Evolutionary conservation across 1,139 yeast species (phyloP), one percentile per base, ranked within the genome.

Genomic region (Yamadazyma trypodendri): DNA sequence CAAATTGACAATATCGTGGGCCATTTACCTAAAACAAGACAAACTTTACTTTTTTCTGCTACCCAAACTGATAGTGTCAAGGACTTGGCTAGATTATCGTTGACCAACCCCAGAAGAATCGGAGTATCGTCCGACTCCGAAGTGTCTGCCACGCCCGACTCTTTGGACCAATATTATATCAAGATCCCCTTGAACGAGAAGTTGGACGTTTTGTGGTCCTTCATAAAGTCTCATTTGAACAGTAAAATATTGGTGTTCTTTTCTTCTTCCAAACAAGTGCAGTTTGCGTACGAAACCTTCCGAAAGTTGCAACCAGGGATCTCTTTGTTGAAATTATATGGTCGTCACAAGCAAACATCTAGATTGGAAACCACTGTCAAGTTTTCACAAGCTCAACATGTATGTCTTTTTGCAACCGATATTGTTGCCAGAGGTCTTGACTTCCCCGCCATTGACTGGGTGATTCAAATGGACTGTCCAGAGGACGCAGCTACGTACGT

Each of bases 361-460:
- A 75, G 99, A 55, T 75, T 90, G 42, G 98, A 94, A 55, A 86
- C 96, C 9, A 82, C 95, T 2, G 75, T 76, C 44, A 87, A 89
- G 60, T 92, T 90, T 57, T 79, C 94, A 11, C 80, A 84, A 41
- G 87, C 97, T 2, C 89, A 85, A 49, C 80, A 86, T 44, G 92
- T 88, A 11, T 90, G 97, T 65, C 65, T 92, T 34, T 84, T 92
- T 58, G 96, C 97, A 2, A 92, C 99, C 0, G 99, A 92, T 65
- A 87, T 92, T 39, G 97, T 90, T 21, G 97, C 99, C 1, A 75
- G 99, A 59, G 99, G 99, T 11, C 76, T 92, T 39, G 99, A 92
- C 63, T 90, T 94, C 65, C 98, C 99, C 0, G 84, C 96, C 1
- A 88, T 92, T 39, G 97, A 92, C 54, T 92, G 99, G 99, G 97